A percentile compares a stretch with the other conserved stretches of the same genome.
phyloP scores from a whole-genome alignment of 495 filamentous ascomycete genomes.

The Podospora fimiseda region DNA sequence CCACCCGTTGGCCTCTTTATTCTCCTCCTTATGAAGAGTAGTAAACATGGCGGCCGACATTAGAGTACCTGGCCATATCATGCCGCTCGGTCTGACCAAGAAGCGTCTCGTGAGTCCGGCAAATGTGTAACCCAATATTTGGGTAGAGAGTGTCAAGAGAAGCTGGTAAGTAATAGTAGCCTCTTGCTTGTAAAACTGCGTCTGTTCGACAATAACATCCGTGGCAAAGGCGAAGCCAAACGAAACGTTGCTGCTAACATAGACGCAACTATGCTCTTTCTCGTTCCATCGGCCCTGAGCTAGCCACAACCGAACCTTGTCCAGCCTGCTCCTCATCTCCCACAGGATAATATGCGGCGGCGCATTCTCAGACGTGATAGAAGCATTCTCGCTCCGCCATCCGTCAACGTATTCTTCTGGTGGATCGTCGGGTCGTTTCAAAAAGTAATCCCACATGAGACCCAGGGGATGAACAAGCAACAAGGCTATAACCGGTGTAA shows the following conservation, averaged over 20 bases:
- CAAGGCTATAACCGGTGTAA: slow-evolving; percentile 77
- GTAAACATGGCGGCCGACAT: slow-evolving; percentile 83
- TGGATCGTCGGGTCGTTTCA: slow-evolving; percentile 59
- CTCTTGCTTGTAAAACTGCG: slow-evolving; percentile 78
- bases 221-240: slow-evolving; percentile 84
- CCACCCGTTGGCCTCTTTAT: slow-evolving; percentile 79
- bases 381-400: slow-evolving; percentile 23
- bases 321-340: slow-evolving; percentile 25
- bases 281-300: slow-evolving; percentile 78
- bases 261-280: slow-evolving; percentile 82
- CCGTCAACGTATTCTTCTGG: slow-evolving; percentile 55
- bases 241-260: slow-evolving; percentile 85
- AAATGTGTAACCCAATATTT: slow-evolving; percentile 78
- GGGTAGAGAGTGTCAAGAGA: slow-evolving; percentile 73
- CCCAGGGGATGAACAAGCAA: slow-evolving; percentile 77
- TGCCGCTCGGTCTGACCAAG: slow-evolving; percentile 75
- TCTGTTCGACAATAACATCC: slow-evolving; percentile 81
- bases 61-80: slow-evolving; percentile 89
- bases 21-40: slow-evolving; percentile 77
- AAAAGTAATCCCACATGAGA: slow-evolving; percentile 63
- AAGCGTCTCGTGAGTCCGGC: slow-evolving; percentile 71
- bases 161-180: slow-evolving; percentile 68
- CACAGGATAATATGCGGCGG: slow-evolving; percentile 11
- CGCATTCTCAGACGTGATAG: slow-evolving; percentile 8
- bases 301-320: slow-evolving; percentile 60